phyloP scores from a whole-genome alignment of 1,139 yeast species.

The Wickerhamiella pararugosa region DNA sequence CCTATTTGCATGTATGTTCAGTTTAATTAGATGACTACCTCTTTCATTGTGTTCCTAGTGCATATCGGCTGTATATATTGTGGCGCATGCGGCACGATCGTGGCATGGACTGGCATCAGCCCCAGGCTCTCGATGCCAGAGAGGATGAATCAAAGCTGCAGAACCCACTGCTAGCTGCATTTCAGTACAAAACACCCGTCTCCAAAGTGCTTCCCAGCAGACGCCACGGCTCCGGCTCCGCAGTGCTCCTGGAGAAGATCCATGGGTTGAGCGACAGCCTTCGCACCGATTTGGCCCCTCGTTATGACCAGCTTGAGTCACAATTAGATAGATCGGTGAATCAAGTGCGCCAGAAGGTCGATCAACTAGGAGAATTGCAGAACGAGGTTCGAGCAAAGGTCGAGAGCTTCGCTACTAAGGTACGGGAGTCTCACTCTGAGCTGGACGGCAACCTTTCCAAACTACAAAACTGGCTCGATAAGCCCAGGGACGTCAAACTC shows the following conservation, averaged over 20 bases:
- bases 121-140: not conserved
- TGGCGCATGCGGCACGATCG: no score
- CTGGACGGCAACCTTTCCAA: constrained; percentile 5
- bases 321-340: constrained; percentile 9
- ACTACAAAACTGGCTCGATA: constrained; percentile 6
- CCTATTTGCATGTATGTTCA: constrained; percentile 21
- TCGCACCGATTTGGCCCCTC: constrained; percentile 10
- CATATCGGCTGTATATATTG: no score
- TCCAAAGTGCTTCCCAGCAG: constrained; percentile 1
- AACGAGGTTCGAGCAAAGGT: constrained; percentile 8
- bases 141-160: not conserved
- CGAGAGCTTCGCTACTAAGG: constrained; percentile 8
- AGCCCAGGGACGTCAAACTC: constrained; percentile 3
- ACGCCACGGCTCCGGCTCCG: not conserved
- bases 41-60: no score
- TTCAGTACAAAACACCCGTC: constrained; percentile 5
- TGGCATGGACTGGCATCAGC: constrained; percentile 5
- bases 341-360: constrained; percentile 11
- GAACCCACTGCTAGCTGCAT: constrained; percentile 8
- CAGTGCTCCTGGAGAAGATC: constrained; percentile 5
- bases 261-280: constrained; percentile 8
- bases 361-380: constrained; percentile 10
- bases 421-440: constrained; percentile 9
- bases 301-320: constrained; percentile 12
- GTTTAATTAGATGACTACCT: constrained; percentile 1